Base-by-base conservation (phyloP, 768 basidiomycete genomes). In the Lactifluus echinatus region DNA sequence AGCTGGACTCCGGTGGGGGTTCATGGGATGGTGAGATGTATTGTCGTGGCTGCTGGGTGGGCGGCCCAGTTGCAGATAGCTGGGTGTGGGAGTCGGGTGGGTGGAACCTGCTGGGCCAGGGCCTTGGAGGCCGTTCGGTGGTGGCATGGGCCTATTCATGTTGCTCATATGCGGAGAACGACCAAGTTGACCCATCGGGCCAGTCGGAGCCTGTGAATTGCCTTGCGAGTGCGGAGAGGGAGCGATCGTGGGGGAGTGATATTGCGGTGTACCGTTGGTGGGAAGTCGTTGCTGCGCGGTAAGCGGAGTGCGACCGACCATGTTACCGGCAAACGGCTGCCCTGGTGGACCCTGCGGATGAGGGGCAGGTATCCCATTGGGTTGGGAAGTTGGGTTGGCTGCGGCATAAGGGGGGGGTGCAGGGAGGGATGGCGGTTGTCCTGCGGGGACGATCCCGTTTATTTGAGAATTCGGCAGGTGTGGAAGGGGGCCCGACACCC, bases 221-320 rank as follows among this genome's bases (percentile, higher is more conserved):
- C 70, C 69, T 8, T 66, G 66, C 45, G 77, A 76, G 60, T 82
- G 82, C 0, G 81, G 79, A 3, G 83, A 83, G 50, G 79, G 77
- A 2, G 81, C 74, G 69, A 86, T 82, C 2, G 79, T 83, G 4
- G 85, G 85, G 21, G 83, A 85, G 40, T 77, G 81, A 67, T 82
- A 86, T 8, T 79, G 78, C 14, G 71, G 59, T 3, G 60, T 67
- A 14, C 77, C 81, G 53, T 79, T n/a, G n/a, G n/a, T 78, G 19
- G 76, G 72, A 3, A 65, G 69, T 23, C 77, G 78, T 59, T 75
- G 78, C 58, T 70, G 78, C 15, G 69, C 69, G 12, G 59, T 63
- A 6, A 67, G 65, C 40, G 72, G 76, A 24, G 66, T 63, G 55
- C 69, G 73, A 7, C 67, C 69, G 1, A 67, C 69, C 46, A 65